phyloP scores from a whole-genome alignment of 257 asterid species.

The Linderniella brevidens region DNA sequence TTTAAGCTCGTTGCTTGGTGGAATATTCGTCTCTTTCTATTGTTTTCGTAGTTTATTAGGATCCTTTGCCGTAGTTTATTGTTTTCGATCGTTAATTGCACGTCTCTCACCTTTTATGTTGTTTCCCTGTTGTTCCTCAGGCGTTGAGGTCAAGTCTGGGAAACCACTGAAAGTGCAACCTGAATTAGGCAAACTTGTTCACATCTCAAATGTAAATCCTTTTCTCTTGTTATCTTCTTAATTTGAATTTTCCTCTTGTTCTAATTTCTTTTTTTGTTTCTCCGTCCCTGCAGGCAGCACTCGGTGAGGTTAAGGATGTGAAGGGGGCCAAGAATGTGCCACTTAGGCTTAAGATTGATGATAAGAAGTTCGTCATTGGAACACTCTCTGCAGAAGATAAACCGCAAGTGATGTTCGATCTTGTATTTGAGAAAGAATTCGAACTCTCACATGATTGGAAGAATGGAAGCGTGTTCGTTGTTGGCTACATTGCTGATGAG shows the following conservation, averaged over 20 bases:
- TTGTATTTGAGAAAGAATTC: conserved; percentile 53
- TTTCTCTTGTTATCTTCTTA: no score
- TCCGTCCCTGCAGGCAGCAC: conserved; percentile 30
- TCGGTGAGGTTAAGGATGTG: conserved; percentile 45
- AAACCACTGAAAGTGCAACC: conserved; percentile 28
- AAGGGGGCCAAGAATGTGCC: conserved; percentile 26
- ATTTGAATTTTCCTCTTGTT: background rate
- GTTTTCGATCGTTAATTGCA: no score
- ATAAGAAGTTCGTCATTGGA: conserved; percentile 28
- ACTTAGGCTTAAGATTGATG: conserved; percentile 27
- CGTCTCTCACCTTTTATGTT: background rate
- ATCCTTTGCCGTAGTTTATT: background rate
- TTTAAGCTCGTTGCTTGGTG: no score
- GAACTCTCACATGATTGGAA: conserved; percentile 73
- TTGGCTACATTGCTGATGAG: conserved; percentile 37
- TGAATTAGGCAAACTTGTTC: conserved; percentile 23
- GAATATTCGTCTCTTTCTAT: no score
- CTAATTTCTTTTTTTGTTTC: background rate
- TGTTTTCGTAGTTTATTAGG: no score
- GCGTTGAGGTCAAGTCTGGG: conserved; percentile 61
- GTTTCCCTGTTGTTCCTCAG: conserved; percentile 13
- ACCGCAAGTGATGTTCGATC: conserved; percentile 45
- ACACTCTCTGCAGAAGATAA: conserved; percentile 33
- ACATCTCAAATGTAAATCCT: conserved; percentile 53
- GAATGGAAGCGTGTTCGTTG: conserved; percentile 39